phyloP scores from a whole-genome alignment of 371 early-diverging fungal genomes.

The Lichtheimia ramosa region DNA sequence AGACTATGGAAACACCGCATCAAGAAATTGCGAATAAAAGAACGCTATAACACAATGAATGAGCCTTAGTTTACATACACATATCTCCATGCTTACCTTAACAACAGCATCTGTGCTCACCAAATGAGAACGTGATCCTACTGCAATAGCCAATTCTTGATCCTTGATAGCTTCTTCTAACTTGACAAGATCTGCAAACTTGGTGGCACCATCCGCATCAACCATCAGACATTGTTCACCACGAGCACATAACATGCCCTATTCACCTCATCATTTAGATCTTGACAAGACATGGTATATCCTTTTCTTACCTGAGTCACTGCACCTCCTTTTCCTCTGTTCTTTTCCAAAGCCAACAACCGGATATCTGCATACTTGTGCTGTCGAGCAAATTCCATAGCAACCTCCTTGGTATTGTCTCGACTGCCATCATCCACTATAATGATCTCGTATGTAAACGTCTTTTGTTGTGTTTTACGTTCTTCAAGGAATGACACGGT shows the following conservation, averaged over 20 bases:
- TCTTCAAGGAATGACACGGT: slow-evolving; percentile 65
- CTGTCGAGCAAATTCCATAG: slow-evolving; percentile 64
- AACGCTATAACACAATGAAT: slow-evolving; percentile 57
- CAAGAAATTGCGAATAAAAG: slow-evolving; percentile 85
- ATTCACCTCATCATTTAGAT: not conserved
- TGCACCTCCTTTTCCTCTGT: slow-evolving; percentile 95
- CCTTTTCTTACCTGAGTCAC: slow-evolving; percentile 85
- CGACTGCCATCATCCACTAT: slow-evolving; percentile 90
- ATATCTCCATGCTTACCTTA: slow-evolving; percentile 58
- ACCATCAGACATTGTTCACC: slow-evolving; percentile 86
- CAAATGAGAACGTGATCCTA: slow-evolving; percentile 92
- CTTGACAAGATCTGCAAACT: slow-evolving; percentile 77
- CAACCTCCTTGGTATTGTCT: slow-evolving; percentile 75
- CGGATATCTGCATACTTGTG: slow-evolving; percentile 59
- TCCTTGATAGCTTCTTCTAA: slow-evolving; percentile 52
- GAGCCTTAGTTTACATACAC: no score
- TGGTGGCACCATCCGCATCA: slow-evolving; percentile 95
- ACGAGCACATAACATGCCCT: slow-evolving; percentile 84
- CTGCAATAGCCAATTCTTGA: slow-evolving; percentile 61
- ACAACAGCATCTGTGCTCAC: slow-evolving; percentile 91
- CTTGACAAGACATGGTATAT: not conserved
- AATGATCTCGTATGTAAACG: slow-evolving; percentile 80
- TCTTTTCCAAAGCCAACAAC: slow-evolving; percentile 77
- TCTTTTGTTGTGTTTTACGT: slow-evolving; percentile 31
- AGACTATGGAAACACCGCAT: slow-evolving; percentile 91